Percentiles rank a stretch among this genome's conserved stretches.
These are phyloP conservation scores for Metschnikowia corniflorae DNA, from an alignment of 805 yeast genomes.

Conservation along the genomic window DNA sequence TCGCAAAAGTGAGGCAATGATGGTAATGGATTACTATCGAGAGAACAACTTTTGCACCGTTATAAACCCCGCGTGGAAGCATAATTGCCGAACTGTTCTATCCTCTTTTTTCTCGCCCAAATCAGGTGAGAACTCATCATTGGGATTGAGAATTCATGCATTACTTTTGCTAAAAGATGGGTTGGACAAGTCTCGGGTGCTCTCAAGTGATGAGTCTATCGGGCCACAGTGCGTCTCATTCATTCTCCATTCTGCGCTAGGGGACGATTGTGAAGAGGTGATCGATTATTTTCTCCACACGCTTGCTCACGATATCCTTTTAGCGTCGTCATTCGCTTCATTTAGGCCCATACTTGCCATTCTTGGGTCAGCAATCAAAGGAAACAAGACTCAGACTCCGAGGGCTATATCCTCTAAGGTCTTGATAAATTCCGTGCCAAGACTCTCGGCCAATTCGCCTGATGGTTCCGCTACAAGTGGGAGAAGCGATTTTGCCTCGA, in stretches of 20 bases:
- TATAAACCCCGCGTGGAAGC: slow-evolving; percentile 49
- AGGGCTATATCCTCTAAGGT: no score
- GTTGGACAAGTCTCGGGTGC: slow-evolving; percentile 31
- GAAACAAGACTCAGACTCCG: no score
- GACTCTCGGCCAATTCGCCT: neutral
- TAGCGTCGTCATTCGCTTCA: slow-evolving; percentile 1
- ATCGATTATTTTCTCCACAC: slow-evolving; percentile 27
- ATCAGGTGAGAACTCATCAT: slow-evolving; percentile 12
- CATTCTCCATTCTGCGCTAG: slow-evolving; percentile 26
- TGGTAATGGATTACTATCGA: slow-evolving; percentile 46
- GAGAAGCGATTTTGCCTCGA: no score
- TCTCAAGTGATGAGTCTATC: slow-evolving; percentile 26
- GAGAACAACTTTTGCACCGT: slow-evolving; percentile 53
- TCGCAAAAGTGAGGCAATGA: slow-evolving; percentile 34
- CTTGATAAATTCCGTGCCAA: neutral
- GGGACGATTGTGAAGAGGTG: slow-evolving; percentile 31
- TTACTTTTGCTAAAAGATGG: slow-evolving; percentile 36
- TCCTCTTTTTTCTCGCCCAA: slow-evolving; percentile 37
- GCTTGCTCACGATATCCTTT: slow-evolving; percentile 24
- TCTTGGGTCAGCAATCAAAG: neutral
- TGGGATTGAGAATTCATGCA: slow-evolving; percentile 27
- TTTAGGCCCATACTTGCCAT: slow-evolving; percentile 1
- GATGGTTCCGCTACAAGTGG: slow-evolving; percentile 1
- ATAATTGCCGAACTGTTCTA: slow-evolving; percentile 42
- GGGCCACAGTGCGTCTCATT: slow-evolving; percentile 32